phyloP scores from a whole-genome alignment of 371 early-diverging fungal species.

The Mycotypha africana region DNA sequence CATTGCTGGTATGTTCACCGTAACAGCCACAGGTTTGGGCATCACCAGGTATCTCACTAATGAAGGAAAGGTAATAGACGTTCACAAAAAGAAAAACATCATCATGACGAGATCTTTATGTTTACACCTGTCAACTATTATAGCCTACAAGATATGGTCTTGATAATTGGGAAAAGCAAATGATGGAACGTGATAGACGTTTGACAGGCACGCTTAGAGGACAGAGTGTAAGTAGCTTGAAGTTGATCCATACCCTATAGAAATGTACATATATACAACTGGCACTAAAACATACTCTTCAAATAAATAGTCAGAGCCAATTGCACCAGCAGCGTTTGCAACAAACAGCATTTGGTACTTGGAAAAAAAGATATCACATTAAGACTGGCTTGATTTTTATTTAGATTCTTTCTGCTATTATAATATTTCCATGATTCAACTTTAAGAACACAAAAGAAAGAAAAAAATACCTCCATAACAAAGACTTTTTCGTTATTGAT shows the following conservation, averaged over 20 bases:
- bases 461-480: too few relatives aligned
- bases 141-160: constrained; percentile 23
- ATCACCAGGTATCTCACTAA: constrained; percentile 34
- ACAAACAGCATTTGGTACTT: constrained; percentile 48
- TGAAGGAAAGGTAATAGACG: constrained; percentile 43
- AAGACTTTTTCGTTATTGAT: too few relatives aligned
- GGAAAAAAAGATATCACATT: constrained; percentile 35
- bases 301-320: constrained; percentile 30
- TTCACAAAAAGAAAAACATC: too few relatives aligned
- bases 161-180: constrained; percentile 45
- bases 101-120: neutral
- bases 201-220: constrained; percentile 44
- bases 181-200: constrained; percentile 55
- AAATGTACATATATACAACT: too few relatives aligned
- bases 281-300: too few relatives aligned
- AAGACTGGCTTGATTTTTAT: too few relatives aligned
- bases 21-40: constrained; percentile 35
- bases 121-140: neutral
- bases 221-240: constrained; percentile 39
- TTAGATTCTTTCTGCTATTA: too few relatives aligned
- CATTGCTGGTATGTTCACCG: constrained; percentile 35
- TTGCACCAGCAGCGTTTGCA: constrained; percentile 38
- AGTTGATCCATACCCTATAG: too few relatives aligned
- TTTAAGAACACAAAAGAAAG: too few relatives aligned
- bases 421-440: too few relatives aligned